phyloP scores from a whole-genome alignment of 352 stramenopile species.

The Phytophthora ramorum region DNA sequence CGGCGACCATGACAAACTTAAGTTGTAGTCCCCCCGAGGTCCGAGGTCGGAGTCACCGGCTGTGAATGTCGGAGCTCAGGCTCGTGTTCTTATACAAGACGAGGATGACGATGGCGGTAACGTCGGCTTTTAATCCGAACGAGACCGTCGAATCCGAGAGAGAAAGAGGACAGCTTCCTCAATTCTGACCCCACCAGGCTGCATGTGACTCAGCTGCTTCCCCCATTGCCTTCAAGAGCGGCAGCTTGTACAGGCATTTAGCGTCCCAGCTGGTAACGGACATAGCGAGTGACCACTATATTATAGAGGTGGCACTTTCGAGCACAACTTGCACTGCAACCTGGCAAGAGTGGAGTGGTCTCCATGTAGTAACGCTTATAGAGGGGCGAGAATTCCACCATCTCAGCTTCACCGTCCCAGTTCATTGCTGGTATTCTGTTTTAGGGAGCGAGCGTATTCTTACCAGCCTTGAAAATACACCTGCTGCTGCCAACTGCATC shows the following conservation, averaged over 20 bases:
- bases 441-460: too few species aligned
- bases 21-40: not conserved
- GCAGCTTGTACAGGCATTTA: not conserved
- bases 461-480: not conserved
- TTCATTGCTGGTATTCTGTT: not conserved
- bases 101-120: not conserved
- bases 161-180: not conserved
- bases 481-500: not conserved
- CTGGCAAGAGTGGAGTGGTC: not conserved
- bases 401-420: not conserved
- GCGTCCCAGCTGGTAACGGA: not conserved
- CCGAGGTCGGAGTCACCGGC: not conserved
- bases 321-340: not conserved
- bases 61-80: not conserved
- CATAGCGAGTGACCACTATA: not conserved
- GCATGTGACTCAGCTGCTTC: not conserved
- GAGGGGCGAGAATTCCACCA: not conserved
- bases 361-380: not conserved
- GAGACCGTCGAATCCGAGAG: not conserved
- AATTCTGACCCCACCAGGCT: not conserved
- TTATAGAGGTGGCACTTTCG: not conserved
- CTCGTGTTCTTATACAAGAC: not conserved
- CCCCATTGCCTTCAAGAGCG: not conserved
- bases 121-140: not conserved
- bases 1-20: constrained; percentile 12